Conservation (phyloP, 257 asterid genomes). For the Misopates orontium region DNA sequence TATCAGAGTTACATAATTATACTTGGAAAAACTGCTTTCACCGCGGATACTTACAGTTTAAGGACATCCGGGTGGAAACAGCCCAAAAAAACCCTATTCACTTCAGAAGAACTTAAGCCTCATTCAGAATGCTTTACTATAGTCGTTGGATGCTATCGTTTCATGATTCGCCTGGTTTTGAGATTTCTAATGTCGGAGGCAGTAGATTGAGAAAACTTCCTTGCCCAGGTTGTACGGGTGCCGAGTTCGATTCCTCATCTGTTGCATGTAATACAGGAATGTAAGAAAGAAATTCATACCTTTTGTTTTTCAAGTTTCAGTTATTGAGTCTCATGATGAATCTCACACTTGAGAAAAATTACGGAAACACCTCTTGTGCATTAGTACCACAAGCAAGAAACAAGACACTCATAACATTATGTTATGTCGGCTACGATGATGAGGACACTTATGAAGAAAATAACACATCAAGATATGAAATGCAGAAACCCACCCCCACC, state of each 20-base stretch:
- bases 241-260: constrained; percentile 74
- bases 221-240: constrained; percentile 55
- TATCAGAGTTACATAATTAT: constrained; percentile 32
- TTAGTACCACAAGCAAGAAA: no score
- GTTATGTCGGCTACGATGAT: no score
- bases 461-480: no score
- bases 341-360: no score
- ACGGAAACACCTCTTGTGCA: no score
- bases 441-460: no score
- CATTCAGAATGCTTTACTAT: constrained; percentile 31
- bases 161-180: constrained; percentile 45
- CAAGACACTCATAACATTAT: no score
- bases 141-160: constrained; percentile 37
- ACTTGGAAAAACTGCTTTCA: constrained; percentile 34
- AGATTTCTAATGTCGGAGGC: constrained; percentile 59
- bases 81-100: constrained; percentile 35
- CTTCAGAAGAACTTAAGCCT: constrained; percentile 28
- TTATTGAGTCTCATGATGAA: no score
- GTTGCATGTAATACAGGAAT: constrained; percentile 19
- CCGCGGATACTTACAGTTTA: constrained; percentile 46
- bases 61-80: constrained; percentile 40
- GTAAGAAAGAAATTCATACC: constrained; percentile 2
- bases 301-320: constrained; percentile 3
- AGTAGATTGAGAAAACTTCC: constrained; percentile 76
- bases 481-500: no score